Evolutionary conservation across 2,329 filamentous ascomycete genomes (phyloP).

Genomic region (Tympanopsis confertula): DNA sequence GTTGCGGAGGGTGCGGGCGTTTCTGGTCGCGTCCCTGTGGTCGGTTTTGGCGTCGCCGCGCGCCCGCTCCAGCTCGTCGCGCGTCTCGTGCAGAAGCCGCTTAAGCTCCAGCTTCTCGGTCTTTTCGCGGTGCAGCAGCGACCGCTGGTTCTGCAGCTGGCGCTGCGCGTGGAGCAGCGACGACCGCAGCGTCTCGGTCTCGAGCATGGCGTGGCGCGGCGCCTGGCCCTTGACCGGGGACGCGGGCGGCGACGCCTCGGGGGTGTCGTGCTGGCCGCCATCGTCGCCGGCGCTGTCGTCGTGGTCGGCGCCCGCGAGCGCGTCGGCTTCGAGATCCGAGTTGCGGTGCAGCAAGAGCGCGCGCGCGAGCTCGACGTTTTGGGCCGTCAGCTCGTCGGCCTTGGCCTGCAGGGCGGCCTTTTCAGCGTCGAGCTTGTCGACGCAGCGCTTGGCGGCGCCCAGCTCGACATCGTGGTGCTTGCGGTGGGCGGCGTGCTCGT

Average conservation of each 20-base stretch:
- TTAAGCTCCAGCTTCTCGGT: constrained; percentile 94
- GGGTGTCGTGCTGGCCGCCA: constrained; percentile 56
- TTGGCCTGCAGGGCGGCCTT: constrained; percentile 68
- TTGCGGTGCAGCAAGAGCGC: constrained; percentile 61
- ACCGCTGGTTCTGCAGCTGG: constrained; percentile 90
- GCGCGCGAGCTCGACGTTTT: constrained; percentile 83
- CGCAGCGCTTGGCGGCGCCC: constrained; percentile 69
- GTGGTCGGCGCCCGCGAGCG: constrained; percentile 32
- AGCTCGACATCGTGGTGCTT: constrained; percentile 87
- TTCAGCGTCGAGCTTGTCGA: constrained; percentile 69
- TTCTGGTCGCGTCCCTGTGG: constrained; percentile 36
- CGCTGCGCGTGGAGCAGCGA: constrained; percentile 88
- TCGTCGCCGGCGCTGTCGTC: constrained; percentile 32
- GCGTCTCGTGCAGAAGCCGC: constrained; percentile 85
- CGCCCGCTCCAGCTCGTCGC: constrained; percentile 75
- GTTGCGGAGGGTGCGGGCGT: constrained; percentile 49
- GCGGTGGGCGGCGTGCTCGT: constrained; percentile 65
- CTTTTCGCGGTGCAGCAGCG: constrained; percentile 93
- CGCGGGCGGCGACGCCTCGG: constrained; percentile 79
- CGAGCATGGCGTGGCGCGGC: constrained; percentile 80
- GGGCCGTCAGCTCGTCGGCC: constrained; percentile 74
- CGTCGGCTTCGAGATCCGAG: constrained; percentile 52
- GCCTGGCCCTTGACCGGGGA: constrained; percentile 78
- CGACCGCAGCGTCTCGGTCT: constrained; percentile 88
- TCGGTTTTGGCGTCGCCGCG: constrained; percentile 41